Conservation (phyloP, 139 green algal species). For the Mesotaenium endlicherianum region DNA sequence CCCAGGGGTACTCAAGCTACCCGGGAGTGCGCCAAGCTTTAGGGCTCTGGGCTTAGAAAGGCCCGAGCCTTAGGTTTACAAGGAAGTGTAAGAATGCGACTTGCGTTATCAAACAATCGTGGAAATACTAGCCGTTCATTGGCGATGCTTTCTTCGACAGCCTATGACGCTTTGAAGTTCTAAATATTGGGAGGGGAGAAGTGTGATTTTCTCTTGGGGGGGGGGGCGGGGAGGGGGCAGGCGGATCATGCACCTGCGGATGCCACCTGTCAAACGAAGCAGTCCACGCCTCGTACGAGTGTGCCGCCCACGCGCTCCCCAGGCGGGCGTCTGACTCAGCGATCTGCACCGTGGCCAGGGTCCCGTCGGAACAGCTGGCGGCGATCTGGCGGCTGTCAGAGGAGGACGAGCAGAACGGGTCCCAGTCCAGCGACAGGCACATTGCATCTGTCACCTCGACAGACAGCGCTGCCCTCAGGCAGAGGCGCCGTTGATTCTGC, state of each 20-base stretch:
- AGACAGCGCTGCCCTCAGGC: not conserved
- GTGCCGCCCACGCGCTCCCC: conserved; percentile 11
- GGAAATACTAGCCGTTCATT: too few species aligned
- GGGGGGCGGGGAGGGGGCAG: too few species aligned
- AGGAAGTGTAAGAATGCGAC: too few species aligned
- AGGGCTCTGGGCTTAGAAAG: too few species aligned
- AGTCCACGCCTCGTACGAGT: conserved; percentile 36
- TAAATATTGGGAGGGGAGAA: too few species aligned
- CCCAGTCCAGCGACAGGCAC: conserved; percentile 51
- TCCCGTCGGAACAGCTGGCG: conserved; percentile 26
- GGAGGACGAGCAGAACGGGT: not conserved
- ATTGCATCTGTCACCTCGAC: conserved; percentile 29
- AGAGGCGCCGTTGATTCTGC: not conserved
- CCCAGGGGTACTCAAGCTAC: too few species aligned
- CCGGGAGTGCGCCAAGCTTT: too few species aligned
- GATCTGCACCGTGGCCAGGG: not conserved
- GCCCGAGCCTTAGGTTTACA: too few species aligned
- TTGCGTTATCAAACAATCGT: too few species aligned
- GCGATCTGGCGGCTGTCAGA: not conserved
- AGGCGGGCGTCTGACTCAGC: not conserved
- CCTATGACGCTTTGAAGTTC: too few species aligned
- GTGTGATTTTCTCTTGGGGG: too few species aligned
- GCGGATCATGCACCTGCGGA: not conserved
- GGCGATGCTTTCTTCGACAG: too few species aligned
- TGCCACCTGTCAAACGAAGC: conserved; percentile 44